These are phyloP conservation scores for Kodamaea laetipori DNA, from an alignment of 805 yeast species.

Conservation along the genomic window DNA sequence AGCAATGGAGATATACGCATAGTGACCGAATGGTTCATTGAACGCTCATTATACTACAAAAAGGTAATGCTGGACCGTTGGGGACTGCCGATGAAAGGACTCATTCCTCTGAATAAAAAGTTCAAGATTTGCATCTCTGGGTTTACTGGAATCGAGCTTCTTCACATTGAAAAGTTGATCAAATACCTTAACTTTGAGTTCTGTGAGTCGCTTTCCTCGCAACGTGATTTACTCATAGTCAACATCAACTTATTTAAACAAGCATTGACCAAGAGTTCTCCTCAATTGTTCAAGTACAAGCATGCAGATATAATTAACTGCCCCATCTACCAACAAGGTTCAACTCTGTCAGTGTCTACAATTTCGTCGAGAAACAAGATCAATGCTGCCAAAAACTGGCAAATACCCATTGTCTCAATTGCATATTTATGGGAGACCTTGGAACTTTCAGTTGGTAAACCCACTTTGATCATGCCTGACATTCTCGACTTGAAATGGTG, in stretches of 20 bases:
- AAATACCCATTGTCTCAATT: conserved; percentile 58
- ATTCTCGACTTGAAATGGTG: conserved; percentile 56
- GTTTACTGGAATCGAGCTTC: conserved; percentile 71
- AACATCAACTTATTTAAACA: conserved; percentile 49
- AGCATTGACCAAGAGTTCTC: conserved; percentile 40
- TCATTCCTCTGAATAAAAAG: conserved; percentile 24
- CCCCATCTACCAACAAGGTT: conserved; percentile 36
- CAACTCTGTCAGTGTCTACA: conserved; percentile 32
- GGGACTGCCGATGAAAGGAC: conserved; percentile 55
- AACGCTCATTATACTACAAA: conserved; percentile 65
- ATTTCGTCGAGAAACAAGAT: conserved; percentile 55
- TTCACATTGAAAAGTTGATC: conserved; percentile 70
- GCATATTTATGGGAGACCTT: conserved; percentile 57
- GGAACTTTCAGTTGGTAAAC: conserved; percentile 29
- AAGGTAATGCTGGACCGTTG: conserved; percentile 54
- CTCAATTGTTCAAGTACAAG: conserved; percentile 42
- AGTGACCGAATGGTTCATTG: conserved; percentile 81
- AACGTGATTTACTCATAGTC: conserved; percentile 58
- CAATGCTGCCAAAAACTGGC: conserved; percentile 58
- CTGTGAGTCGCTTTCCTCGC: conserved; percentile 48
- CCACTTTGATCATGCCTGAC: conserved; percentile 35
- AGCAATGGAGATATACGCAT: conserved; percentile 29
- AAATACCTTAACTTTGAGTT: conserved; percentile 53
- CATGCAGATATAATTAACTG: conserved; percentile 36
- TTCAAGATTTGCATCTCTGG: conserved; percentile 63